Percentiles rank a stretch among this genome's conserved stretches.
Evolutionary conservation across 352 stramenopile species (phyloP).

Genomic region (Phytophthora macrochlamydospora): DNA sequence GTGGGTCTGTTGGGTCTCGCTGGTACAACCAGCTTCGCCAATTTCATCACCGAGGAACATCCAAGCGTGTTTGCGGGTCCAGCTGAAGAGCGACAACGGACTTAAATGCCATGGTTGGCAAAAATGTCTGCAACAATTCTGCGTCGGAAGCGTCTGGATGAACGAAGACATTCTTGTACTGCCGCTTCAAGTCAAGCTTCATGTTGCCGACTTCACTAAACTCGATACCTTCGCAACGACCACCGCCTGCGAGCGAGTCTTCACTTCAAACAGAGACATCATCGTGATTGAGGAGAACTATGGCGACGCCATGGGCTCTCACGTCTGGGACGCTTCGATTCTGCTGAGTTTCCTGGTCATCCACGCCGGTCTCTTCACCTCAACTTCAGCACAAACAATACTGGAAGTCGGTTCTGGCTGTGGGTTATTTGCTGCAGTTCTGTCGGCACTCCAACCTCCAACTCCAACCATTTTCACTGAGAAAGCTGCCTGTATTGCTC

Average conservation of each 20-base stretch:
- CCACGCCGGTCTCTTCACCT: constrained; percentile 1
- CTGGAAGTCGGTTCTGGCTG: constrained; percentile 58
- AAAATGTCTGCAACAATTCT: constrained; percentile 37
- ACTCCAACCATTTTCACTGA: constrained; percentile 38
- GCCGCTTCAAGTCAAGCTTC: constrained; percentile 30
- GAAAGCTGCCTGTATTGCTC: constrained; percentile 27
- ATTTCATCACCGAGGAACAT: neutral
- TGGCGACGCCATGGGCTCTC: constrained; percentile 64
- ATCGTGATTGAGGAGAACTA: constrained; percentile 61
- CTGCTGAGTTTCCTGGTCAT: constrained; percentile 49
- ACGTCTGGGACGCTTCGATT: constrained; percentile 74
- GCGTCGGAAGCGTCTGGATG: constrained; percentile 37
- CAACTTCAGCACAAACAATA: constrained; percentile 11
- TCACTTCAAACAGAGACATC: neutral
- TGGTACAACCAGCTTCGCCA: neutral
- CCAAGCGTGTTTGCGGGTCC: constrained; percentile 5
- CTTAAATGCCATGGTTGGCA: neutral
- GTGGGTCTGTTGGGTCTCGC: constrained; percentile 10
- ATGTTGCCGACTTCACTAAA: neutral
- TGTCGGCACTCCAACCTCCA: constrained; percentile 2
- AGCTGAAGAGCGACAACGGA: constrained; percentile 5
- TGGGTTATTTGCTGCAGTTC: constrained; percentile 49
- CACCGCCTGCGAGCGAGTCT: constrained; percentile 17
- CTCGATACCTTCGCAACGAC: neutral
- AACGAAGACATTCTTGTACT: constrained; percentile 38